Evolutionary conservation across 2,329 filamentous ascomycete genomes (phyloP), one percentile per base, ranked within the genome.

Genomic region (Pezicula radicicola): DNA sequence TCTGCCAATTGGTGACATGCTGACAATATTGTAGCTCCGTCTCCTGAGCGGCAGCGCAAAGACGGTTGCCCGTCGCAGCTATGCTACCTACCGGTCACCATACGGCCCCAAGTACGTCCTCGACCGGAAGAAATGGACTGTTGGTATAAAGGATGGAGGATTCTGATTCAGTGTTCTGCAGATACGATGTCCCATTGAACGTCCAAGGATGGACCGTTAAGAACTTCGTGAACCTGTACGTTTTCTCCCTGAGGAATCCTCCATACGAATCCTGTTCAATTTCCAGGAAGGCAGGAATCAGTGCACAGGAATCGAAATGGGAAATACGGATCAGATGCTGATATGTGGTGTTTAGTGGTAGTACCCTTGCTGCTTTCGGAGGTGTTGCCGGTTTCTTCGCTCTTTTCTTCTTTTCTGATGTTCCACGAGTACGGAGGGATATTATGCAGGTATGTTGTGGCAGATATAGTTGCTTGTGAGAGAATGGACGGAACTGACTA

Each of bases 71-170:
- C 50, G 27, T 12, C 40, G 48, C 15, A 42, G 35, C 25, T 65
- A 65, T 45, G 18, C 25, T 18, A 59, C 68, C 55, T 86, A 84
- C 77, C 79, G 78, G 73, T 85, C 81, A 72, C 73, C 77, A 60
- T 85, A 82, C 68, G 83, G 81, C 67, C 84, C 84, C 49, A 86
- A 84, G 84, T 87, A 81, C 73, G 76, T 72, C 68, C 55, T 30
- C 37, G 6, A 51, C 39, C 18, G 57, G 60, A 50, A 58, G 52
- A 45, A 40, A 9, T 35, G 16, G 54, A 56, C 44, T 8, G 28
- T 43, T 33, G 13, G 46, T n/a, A 33, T 25, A 48, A 21, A 9
- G 4, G 40, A 25, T 46, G 15, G 19, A 40, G 16, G 16, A 25
- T 42, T 16, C 41, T 51, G 10, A 33, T 33, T 33, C 30, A 49